These are phyloP conservation scores for Blastobotrys illinoisensis DNA, from an alignment of 1,139 yeast species.

Conservation along the genomic window DNA sequence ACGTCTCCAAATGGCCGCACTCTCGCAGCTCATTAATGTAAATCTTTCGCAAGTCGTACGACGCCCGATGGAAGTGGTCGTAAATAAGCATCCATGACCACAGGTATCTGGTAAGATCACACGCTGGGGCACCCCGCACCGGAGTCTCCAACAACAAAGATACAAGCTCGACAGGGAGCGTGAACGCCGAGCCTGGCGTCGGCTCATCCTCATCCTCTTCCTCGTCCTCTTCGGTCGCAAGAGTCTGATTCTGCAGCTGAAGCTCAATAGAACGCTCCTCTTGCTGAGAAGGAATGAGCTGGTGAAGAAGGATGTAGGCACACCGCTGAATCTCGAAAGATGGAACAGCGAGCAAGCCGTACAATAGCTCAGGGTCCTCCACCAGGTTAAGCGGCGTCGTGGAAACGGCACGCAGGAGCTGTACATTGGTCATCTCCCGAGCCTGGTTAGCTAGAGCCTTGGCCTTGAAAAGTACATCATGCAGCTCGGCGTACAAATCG, in stretches of 20 bases:
- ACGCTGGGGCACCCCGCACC: conserved; percentile 15
- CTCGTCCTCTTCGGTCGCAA: conserved; percentile 22
- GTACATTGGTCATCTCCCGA: conserved; percentile 13
- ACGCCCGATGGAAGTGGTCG: conserved; percentile 58
- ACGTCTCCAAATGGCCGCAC: conserved; percentile 40
- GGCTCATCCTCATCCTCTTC: conserved; percentile 14
- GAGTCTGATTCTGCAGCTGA: conserved; percentile 31
- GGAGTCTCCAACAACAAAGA: conserved; percentile 27
- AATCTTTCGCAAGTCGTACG: conserved; percentile 54
- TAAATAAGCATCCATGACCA: conserved; percentile 70
- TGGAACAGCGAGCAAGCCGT: conserved; percentile 24
- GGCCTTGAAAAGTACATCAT: conserved; percentile 22
- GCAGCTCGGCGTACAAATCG: conserved; percentile 36
- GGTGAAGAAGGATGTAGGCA: conserved; percentile 37
- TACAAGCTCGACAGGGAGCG: conserved; percentile 29
- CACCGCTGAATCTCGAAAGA: conserved; percentile 38
- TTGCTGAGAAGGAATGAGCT: conserved; percentile 39
- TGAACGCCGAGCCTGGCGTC: conserved; percentile 4
- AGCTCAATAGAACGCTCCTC: conserved; percentile 30
- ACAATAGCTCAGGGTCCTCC: conserved; percentile 35
- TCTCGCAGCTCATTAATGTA: conserved; percentile 55
- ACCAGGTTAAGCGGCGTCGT: conserved; percentile 14
- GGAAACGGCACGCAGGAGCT: conserved; percentile 16
- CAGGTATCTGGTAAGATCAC: conserved; percentile 37
- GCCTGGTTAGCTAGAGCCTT: conserved; percentile 13